Conservation (phyloP, 345 rosid genomes). For the Punica granatum region DNA sequence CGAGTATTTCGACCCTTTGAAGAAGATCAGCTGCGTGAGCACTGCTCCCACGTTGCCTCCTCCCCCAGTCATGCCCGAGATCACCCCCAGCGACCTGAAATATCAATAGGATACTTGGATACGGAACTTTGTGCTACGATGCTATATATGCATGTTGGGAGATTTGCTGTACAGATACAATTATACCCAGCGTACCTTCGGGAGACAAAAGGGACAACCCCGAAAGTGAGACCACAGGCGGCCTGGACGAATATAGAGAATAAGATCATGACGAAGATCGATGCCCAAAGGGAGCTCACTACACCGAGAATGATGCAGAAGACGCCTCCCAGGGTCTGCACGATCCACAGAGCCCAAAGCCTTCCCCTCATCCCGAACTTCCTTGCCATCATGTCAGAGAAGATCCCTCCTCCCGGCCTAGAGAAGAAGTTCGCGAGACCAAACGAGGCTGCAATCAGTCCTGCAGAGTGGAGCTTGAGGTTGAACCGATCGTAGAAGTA, state of each 20-base stretch:
- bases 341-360: slow-evolving; percentile 16
- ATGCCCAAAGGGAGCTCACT: background rate
- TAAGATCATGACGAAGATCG: slow-evolving; percentile 10
- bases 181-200: slow-evolving; percentile 13
- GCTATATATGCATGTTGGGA: no score
- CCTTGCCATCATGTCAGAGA: slow-evolving; percentile 9
- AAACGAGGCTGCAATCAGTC: slow-evolving; percentile 14
- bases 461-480: slow-evolving; percentile 20
- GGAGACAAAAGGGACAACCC: slow-evolving; percentile 19
- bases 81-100: slow-evolving; percentile 67
- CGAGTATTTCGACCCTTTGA: slow-evolving; percentile 70
- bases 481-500: slow-evolving; percentile 20
- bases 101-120: no score
- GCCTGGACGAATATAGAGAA: slow-evolving; percentile 18
- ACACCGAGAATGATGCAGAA: slow-evolving; percentile 13
- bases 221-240: slow-evolving; percentile 17
- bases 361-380: slow-evolving; percentile 19
- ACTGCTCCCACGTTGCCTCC: slow-evolving; percentile 91
- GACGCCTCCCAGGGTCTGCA: slow-evolving; percentile 14
- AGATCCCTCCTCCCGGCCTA: slow-evolving; percentile 12
- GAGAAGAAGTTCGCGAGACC: slow-evolving; percentile 15
- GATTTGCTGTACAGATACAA: no score
- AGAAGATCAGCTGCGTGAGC: slow-evolving; percentile 73
- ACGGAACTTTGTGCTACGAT: no score
- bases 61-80: slow-evolving; percentile 87